These are phyloP conservation scores for Aspergillus ostianus DNA, from an alignment of 495 filamentous ascomycete genomes.

Conservation along the genomic window DNA sequence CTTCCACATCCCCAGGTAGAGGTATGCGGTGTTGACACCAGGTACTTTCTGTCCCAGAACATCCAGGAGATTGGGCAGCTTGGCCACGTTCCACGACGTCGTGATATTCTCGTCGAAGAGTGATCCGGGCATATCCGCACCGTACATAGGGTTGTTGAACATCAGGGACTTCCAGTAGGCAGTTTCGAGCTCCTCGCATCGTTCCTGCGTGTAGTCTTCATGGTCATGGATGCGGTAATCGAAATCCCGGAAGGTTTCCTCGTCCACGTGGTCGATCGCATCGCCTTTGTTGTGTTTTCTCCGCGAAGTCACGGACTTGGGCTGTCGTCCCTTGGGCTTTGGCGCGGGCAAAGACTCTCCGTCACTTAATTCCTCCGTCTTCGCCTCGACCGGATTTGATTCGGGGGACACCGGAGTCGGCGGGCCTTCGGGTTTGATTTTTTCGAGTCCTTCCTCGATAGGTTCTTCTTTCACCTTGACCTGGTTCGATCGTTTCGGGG, in stretches of 20 bases:
- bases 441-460: slow-evolving; percentile 37
- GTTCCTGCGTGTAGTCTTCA: slow-evolving; percentile 80
- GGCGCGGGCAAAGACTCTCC: slow-evolving; percentile 47
- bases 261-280: slow-evolving; percentile 68
- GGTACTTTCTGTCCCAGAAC: slow-evolving; percentile 93
- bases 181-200: slow-evolving; percentile 90
- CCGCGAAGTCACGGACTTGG: slow-evolving; percentile 62
- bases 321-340: slow-evolving; percentile 53
- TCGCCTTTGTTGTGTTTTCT: slow-evolving; percentile 80
- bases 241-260: slow-evolving; percentile 81
- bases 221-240: slow-evolving; percentile 82
- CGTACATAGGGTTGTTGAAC: slow-evolving; percentile 91
- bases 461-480: slow-evolving; percentile 48
- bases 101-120: slow-evolving; percentile 81
- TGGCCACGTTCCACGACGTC: slow-evolving; percentile 90
- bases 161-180: slow-evolving; percentile 96
- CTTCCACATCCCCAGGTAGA: slow-evolving; percentile 99
- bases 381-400: slow-evolving; percentile 45
- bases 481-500: slow-evolving; percentile 42
- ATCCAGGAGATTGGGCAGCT: slow-evolving; percentile 89
- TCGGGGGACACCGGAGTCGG: slow-evolving; percentile 55
- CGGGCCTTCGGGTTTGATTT: slow-evolving; percentile 43
- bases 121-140: slow-evolving; percentile 93
- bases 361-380: slow-evolving; percentile 49
- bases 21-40: slow-evolving; percentile 97